Evolutionary conservation across 176 grass and related monocot genomes (phyloP), one percentile per base, ranked within the genome.

Genomic region (Saccharum spontaneum): DNA sequence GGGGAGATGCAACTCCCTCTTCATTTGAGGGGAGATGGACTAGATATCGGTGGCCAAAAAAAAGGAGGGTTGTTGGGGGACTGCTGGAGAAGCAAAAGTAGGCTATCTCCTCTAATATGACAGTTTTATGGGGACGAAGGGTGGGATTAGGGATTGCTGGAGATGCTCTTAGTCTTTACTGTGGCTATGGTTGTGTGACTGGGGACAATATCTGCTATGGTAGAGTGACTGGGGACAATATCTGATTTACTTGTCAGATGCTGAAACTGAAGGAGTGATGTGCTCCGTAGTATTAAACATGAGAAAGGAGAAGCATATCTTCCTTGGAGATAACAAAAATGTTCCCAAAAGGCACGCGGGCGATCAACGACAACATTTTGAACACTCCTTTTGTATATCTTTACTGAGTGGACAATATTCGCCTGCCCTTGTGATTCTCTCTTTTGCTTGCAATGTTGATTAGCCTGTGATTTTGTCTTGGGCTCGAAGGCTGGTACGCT

Each of bases 161-260:
- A 28, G 28, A 28, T 28, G 28, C 28, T 28, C 28, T 67, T 84
- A 57, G 22, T 67, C 65, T 67, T 67, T 67, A n/a, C 70, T 57
- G 23, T 69, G 23, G 74, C 28, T 78, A 7, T 70, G 24, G n/a
- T 20, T 43, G 77, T 34, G 26, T 34, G 31, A 62, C 13, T 3
- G 22, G 10, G 78, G 36, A 76, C 64, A 82, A 9, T 43, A 83
- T 83, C 80, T 83, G 75, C 28, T 78, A 7, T 70, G 24, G n/a
- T 20, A 30, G 77, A 48, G 26, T 34, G 31, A 62, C 13, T 3
- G 22, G 10, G 78, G 36, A 76, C 64, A 82, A 9, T 43, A 83
- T 83, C 80, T 83, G 75, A 79, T 84, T 54, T 73, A 18, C n/a
- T 84, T 22, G 5, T 33, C 12, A 5, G 55, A 84, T 88, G 11